Evolutionary conservation across 2,329 filamentous ascomycete genomes (phyloP).

Genomic region (Ophiostoma tasmaniense): DNA sequence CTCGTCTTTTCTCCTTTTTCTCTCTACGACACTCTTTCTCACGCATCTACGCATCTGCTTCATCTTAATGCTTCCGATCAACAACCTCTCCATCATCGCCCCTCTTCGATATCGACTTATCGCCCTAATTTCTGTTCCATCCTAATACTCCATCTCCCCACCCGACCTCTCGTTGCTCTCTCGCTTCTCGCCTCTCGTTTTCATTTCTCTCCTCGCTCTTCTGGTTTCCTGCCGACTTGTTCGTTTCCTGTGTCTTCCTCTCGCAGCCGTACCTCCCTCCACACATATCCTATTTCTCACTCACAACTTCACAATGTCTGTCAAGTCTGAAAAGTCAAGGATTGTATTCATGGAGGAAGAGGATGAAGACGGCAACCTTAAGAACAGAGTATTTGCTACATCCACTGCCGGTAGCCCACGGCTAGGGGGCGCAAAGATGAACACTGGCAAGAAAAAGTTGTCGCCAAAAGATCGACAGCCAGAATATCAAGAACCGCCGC

Average conservation of each 20-base stretch:
- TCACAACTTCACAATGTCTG: constrained; percentile 34
- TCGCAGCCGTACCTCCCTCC: too few species aligned
- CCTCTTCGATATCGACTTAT: background rate
- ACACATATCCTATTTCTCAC: background rate
- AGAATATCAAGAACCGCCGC: constrained; percentile 29
- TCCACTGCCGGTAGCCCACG: constrained; percentile 37
- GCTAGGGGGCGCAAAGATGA: constrained; percentile 35
- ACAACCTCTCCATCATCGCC: background rate
- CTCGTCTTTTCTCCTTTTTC: background rate
- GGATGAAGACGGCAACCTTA: constrained; percentile 39
- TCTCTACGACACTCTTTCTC: background rate
- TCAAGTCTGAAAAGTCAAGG: constrained; percentile 22
- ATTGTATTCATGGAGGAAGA: constrained; percentile 44
- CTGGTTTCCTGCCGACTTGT: too few species aligned
- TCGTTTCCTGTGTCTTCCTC: background rate
- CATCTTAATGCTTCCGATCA: background rate
- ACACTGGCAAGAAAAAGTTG: constrained; percentile 40
- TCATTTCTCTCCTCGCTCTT: background rate
- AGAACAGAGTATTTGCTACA: constrained; percentile 37
- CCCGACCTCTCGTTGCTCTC: background rate
- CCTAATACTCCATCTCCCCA: constrained; percentile 5
- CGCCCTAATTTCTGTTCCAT: background rate
- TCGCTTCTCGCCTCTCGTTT: background rate
- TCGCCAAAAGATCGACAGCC: constrained; percentile 15
- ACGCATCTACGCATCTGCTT: background rate